These are phyloP conservation scores for Phytomonas serpens DNA, from an alignment of 208 protist species.

Conservation along the genomic window DNA sequence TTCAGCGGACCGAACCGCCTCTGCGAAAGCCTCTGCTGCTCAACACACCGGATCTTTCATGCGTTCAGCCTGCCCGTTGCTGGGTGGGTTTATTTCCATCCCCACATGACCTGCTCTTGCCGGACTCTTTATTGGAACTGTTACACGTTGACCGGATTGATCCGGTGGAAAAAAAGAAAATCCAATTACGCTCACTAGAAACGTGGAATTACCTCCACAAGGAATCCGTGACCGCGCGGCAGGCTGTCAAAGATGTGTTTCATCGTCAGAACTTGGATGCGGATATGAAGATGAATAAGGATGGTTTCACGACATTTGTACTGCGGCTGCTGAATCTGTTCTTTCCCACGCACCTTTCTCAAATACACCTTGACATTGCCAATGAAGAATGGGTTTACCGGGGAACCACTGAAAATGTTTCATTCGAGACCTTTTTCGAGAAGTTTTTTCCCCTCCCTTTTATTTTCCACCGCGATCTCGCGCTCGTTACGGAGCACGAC, in stretches of 20 bases:
- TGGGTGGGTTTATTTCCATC: constrained; percentile 57
- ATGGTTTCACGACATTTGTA: constrained; percentile 62
- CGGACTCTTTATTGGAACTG: constrained; percentile 1
- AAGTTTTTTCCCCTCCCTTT: constrained; percentile 78
- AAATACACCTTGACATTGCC: constrained; percentile 55
- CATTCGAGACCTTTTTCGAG: constrained; percentile 71
- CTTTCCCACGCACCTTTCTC: constrained; percentile 48
- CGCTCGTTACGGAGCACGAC: constrained; percentile 33
- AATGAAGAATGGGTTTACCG: constrained; percentile 85
- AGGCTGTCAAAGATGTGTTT: constrained; percentile 68
- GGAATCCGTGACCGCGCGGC: constrained; percentile 26
- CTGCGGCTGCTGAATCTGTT: constrained; percentile 73
- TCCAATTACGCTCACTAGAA: constrained; percentile 23
- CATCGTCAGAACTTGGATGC: constrained; percentile 42
- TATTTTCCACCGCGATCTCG: constrained; percentile 64
- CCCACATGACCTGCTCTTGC: constrained; percentile 23
- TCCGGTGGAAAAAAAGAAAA: constrained; percentile 3
- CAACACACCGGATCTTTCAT: constrained; percentile 21
- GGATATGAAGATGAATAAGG: constrained; percentile 48
- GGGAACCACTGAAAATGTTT: constrained; percentile 60
- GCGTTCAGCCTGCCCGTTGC: constrained; percentile 29
- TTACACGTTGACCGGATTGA: neutral
- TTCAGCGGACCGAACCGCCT: constrained; percentile 28
- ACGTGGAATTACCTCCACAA: constrained; percentile 46
- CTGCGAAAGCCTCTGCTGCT: constrained; percentile 16